Percentiles rank a stretch among this genome's conserved stretches.
Conservation (phyloP, 139 green algal genomes). For the Pedinophyceae sp. region DNA sequence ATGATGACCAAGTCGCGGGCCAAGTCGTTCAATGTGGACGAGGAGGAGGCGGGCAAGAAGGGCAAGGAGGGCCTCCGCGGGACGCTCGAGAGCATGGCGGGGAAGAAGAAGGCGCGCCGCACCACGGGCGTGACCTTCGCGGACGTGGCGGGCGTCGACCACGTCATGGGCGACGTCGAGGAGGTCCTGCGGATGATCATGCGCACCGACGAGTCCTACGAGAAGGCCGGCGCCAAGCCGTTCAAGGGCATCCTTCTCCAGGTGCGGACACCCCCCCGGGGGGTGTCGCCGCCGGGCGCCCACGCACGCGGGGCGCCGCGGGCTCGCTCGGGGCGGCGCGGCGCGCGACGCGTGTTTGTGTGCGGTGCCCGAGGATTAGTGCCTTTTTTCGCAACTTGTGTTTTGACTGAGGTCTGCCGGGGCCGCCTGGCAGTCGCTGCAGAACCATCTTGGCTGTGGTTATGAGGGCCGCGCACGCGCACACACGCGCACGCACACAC, state of each 20-base stretch:
- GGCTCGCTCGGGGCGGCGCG: too few species aligned
- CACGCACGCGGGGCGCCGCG: too few species aligned
- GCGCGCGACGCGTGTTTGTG: too few species aligned
- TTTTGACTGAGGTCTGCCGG: too few species aligned
- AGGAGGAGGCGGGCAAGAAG: conserved; percentile 10
- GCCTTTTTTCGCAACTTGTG: too few species aligned
- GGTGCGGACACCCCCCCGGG: too few species aligned
- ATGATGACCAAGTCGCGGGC: not conserved
- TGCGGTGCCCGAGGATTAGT: too few species aligned
- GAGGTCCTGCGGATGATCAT: conserved; percentile 44
- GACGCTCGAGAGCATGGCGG: not conserved
- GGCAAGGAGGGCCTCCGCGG: conserved; percentile 4
- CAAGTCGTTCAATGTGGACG: conserved; percentile 3
- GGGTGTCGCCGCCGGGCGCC: too few species aligned
- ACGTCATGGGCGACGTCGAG: conserved; percentile 37
- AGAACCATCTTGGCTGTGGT: too few species aligned
- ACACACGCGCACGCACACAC: too few species aligned
- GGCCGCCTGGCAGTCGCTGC: too few species aligned
- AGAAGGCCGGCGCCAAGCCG: conserved; percentile 24
- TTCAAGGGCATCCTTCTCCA: not conserved
- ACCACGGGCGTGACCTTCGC: conserved; percentile 46
- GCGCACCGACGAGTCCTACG: conserved; percentile 23
- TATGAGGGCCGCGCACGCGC: too few species aligned
- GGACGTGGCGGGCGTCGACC: conserved; percentile 51
- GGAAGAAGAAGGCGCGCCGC: not conserved